These are phyloP conservation scores for Phyllosticta citribraziliensis DNA, from an alignment of 2,329 filamentous ascomycete genomes.

Conservation along the genomic window DNA sequence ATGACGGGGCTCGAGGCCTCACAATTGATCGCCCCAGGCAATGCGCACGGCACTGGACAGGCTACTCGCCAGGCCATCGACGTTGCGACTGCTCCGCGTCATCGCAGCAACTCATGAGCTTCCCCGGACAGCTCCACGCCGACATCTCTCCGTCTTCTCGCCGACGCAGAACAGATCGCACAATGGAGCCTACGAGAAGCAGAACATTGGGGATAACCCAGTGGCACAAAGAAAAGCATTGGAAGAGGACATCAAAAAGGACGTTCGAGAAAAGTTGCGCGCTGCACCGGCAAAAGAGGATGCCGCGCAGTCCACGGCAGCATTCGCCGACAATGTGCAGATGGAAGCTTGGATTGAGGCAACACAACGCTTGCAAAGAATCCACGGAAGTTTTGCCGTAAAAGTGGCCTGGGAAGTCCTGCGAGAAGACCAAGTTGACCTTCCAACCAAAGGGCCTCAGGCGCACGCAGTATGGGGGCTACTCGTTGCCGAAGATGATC, in stretches of 20 bases:
- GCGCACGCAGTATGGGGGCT: constrained; percentile 37
- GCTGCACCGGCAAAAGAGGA: neutral
- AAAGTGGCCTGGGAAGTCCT: constrained; percentile 32
- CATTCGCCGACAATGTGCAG: neutral
- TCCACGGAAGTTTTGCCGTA: neutral
- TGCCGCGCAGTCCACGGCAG: neutral
- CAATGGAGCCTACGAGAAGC: neutral
- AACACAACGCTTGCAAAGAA: neutral
- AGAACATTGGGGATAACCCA: neutral
- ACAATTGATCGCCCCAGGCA: constrained; percentile 10
- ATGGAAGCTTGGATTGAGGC: neutral
- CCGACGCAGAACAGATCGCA: neutral
- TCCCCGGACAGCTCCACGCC: neutral
- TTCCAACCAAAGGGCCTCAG: constrained; percentile 31
- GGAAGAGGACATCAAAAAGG: neutral
- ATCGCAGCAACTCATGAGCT: neutral
- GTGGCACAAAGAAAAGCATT: neutral
- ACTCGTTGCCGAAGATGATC: constrained; percentile 28
- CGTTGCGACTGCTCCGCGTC: constrained; percentile 29
- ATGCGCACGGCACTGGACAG: constrained; percentile 37
- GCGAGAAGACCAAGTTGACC: constrained; percentile 23
- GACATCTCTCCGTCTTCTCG: neutral
- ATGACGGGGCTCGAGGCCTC: neutral
- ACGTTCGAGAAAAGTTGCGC: neutral
- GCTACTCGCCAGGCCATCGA: constrained; percentile 37